phyloP scores from a whole-genome alignment of 2,329 filamentous ascomycete genomes.

The Bipolaris cookei region DNA sequence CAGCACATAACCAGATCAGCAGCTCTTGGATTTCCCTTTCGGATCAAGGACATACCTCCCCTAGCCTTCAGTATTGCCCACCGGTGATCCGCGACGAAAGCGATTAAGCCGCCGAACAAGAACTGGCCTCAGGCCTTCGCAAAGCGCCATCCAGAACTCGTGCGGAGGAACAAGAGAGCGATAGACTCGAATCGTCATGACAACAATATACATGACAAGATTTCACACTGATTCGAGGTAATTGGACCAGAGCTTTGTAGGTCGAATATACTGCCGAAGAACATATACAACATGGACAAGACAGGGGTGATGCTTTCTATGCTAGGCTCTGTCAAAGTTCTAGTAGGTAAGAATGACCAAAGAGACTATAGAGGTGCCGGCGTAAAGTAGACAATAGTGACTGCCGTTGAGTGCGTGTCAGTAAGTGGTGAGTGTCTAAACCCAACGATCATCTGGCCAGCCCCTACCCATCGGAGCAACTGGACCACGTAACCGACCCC shows the following conservation, averaged over 20 bases:
- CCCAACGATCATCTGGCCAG: no score
- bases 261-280: neutral
- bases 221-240: neutral
- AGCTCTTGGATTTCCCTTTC: slow-evolving; percentile 23
- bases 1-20: slow-evolving; percentile 24
- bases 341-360: neutral
- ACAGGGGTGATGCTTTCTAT: neutral
- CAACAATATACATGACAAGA: no score
- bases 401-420: no score
- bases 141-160: slow-evolving; percentile 5
- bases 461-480: no score
- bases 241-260: neutral
- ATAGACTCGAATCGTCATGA: slow-evolving; percentile 6
- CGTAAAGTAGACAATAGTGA: no score
- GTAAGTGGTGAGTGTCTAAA: no score
- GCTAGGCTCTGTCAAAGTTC: neutral
- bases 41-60: no score
- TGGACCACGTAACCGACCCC: no score
- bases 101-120: neutral
- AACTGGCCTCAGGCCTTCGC: slow-evolving; percentile 1
- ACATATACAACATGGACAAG: neutral
- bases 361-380: neutral
- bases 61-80: no score
- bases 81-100: neutral
- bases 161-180: neutral